Evolutionary conservation across 768 basidiomycete genomes (phyloP).

Genomic region (Psilocybe tampanensis): DNA sequence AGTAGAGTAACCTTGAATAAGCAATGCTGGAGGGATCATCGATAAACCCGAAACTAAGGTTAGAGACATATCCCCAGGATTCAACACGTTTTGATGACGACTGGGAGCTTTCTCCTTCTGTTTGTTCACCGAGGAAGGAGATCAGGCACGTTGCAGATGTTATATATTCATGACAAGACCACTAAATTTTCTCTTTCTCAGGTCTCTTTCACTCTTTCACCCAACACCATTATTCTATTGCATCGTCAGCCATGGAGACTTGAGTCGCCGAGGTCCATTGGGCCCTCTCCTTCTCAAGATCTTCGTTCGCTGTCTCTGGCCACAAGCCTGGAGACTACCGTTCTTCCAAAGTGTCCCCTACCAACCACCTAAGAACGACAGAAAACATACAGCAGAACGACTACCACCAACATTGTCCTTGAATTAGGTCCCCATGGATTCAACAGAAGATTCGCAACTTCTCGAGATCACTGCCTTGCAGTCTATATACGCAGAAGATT

Average conservation of each 20-base stretch:
- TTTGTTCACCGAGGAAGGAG: constrained; percentile 6
- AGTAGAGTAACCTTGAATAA: too few relatives aligned
- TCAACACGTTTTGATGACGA: constrained; percentile 8
- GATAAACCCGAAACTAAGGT: constrained; percentile 13
- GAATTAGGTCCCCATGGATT: constrained; percentile 59
- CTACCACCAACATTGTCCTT: constrained; percentile 19
- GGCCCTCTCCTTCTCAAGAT: constrained; percentile 67
- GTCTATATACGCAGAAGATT: constrained; percentile 82
- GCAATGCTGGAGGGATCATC: neutral
- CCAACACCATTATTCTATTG: constrained; percentile 13
- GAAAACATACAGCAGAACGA: constrained; percentile 20
- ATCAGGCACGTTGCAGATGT: constrained; percentile 29
- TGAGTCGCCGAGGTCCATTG: constrained; percentile 75
- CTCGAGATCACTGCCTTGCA: constrained; percentile 77
- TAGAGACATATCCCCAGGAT: neutral
- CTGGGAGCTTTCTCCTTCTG: constrained; percentile 4
- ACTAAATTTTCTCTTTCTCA: constrained; percentile 11
- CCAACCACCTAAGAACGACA: constrained; percentile 8
- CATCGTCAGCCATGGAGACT: constrained; percentile 58
- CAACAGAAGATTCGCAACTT: constrained; percentile 65
- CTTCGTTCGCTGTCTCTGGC: constrained; percentile 34
- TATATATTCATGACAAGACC: constrained; percentile 14
- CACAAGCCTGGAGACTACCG: constrained; percentile 17
- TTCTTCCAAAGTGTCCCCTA: constrained; percentile 15
- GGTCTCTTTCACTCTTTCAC: constrained; percentile 14